Evolutionary conservation across 352 stramenopile species (phyloP).

Genomic region (Blastocystis hominis): DNA sequence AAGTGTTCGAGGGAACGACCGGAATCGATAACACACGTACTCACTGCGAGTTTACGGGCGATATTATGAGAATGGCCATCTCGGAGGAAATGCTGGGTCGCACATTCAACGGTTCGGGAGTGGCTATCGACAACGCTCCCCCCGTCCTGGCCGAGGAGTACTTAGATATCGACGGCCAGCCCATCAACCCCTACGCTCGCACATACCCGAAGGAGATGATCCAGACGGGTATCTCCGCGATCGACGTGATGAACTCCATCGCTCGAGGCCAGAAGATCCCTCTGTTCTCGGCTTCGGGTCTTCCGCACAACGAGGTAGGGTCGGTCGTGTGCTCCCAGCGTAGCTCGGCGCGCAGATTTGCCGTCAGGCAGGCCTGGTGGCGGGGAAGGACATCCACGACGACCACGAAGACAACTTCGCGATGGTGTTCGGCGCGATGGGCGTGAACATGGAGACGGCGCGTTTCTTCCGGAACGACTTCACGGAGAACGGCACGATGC

Average conservation of each 20-base stretch:
- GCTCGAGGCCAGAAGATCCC: slow-evolving; percentile 98
- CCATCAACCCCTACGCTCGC: slow-evolving; percentile 94
- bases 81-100: slow-evolving; percentile 91
- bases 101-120: slow-evolving; percentile 92
- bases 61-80: slow-evolving; percentile 96
- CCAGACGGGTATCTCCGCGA: slow-evolving; percentile 96
- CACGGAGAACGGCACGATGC: slow-evolving; percentile 84
- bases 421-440: slow-evolving; percentile 98
- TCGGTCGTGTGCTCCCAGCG: background rate
- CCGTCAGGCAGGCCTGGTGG: slow-evolving; percentile 90
- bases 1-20: slow-evolving; percentile 94
- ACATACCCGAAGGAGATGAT: slow-evolving; percentile 99
- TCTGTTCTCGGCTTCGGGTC: slow-evolving; percentile 91
- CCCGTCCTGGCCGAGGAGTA: slow-evolving; percentile 94
- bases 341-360: slow-evolving; percentile 95
- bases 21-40: slow-evolving; percentile 98
- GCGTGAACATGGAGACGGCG: slow-evolving; percentile 97
- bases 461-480: slow-evolving; percentile 73
- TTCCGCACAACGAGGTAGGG: slow-evolving; percentile 89
- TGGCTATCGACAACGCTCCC: slow-evolving; percentile 89
- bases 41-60: slow-evolving; percentile 92
- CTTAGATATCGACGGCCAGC: slow-evolving; percentile 94
- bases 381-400: slow-evolving; percentile 94
- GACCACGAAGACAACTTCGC: slow-evolving; percentile 97
- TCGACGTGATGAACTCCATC: slow-evolving; percentile 99